These are phyloP conservation scores for Aspergillus homomorphus DNA, from an alignment of 495 filamentous ascomycete species.

Conservation along the genomic window DNA sequence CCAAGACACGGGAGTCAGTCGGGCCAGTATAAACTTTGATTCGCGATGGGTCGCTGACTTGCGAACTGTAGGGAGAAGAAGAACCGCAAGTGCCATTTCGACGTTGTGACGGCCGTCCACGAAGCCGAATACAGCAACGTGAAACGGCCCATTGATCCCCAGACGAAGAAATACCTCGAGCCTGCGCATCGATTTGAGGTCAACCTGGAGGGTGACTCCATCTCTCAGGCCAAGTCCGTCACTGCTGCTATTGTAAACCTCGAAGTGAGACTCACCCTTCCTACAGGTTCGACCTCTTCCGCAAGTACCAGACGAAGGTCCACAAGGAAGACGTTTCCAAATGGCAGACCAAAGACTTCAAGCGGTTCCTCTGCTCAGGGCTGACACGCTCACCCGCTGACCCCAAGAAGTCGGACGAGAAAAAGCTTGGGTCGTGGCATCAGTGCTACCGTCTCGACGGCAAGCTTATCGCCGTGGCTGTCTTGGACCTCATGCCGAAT, in stretches of 20 bases:
- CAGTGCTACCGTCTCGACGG: slow-evolving; percentile 94
- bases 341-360: slow-evolving; percentile 69
- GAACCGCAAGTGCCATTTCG: slow-evolving; percentile 68
- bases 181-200: slow-evolving; percentile 80
- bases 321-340: slow-evolving; percentile 70
- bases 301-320: slow-evolving; percentile 79
- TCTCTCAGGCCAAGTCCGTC: slow-evolving; percentile 81
- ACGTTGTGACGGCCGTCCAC: slow-evolving; percentile 70
- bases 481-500: slow-evolving; percentile 82
- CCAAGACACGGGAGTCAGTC: slow-evolving; percentile 69
- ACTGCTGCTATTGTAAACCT: background rate
- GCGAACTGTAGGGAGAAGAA: slow-evolving; percentile 59
- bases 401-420: slow-evolving; percentile 44
- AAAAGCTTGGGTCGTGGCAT: slow-evolving; percentile 82
- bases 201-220: slow-evolving; percentile 72
- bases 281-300: slow-evolving; percentile 62
- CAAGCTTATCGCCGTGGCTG: slow-evolving; percentile 79
- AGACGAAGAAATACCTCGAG: slow-evolving; percentile 54
- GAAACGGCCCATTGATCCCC: slow-evolving; percentile 48
- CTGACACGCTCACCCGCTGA: slow-evolving; percentile 51
- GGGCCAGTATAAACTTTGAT: background rate
- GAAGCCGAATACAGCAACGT: slow-evolving; percentile 61
- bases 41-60: slow-evolving; percentile 11
- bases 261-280: background rate
- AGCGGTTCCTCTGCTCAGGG: slow-evolving; percentile 85